These are phyloP conservation scores for Lepraria neglecta DNA, from an alignment of 495 filamentous ascomycete species.

Conservation along the genomic window DNA sequence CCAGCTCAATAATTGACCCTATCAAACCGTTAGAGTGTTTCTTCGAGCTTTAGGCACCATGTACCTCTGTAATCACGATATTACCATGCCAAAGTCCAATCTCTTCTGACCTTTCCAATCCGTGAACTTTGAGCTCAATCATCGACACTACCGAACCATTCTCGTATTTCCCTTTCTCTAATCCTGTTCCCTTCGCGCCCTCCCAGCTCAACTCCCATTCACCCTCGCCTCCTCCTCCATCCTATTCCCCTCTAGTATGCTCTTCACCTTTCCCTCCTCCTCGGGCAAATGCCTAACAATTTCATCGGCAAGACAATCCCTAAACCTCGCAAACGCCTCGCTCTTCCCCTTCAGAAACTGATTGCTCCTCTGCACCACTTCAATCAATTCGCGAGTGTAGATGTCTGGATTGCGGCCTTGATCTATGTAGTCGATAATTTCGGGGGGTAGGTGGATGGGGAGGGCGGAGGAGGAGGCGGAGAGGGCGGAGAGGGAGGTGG, in stretches of 20 bases:
- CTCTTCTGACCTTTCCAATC: background rate
- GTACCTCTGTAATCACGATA: background rate
- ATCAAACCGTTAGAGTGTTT: background rate
- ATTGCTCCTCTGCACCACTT: conserved; percentile 76
- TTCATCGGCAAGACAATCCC: conserved; percentile 75
- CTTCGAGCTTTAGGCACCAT: background rate
- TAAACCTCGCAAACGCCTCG: conserved; percentile 70
- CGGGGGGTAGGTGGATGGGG: conserved; percentile 59
- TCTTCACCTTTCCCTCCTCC: conserved; percentile 59
- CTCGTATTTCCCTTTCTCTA: background rate
- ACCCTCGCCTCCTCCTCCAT: conserved; percentile 22
- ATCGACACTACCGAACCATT: background rate
- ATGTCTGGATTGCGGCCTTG: conserved; percentile 93
- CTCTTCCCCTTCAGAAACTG: conserved; percentile 79
- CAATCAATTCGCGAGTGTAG: conserved; percentile 95
- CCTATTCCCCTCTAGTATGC: conserved; percentile 48
- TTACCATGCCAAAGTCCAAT: background rate
- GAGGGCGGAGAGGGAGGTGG: conserved; percentile 37
- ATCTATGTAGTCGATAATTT: conserved; percentile 90
- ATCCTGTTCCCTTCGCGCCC: background rate
- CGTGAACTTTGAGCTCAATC: background rate
- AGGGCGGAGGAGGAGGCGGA: conserved; percentile 43
- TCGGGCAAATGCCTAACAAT: conserved; percentile 75
- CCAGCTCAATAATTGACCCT: background rate
- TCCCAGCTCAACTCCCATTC: conserved; percentile 18